These are phyloP conservation scores for Kodamaea suecica DNA, from an alignment of 1,139 yeast genomes.

Conservation along the genomic window DNA sequence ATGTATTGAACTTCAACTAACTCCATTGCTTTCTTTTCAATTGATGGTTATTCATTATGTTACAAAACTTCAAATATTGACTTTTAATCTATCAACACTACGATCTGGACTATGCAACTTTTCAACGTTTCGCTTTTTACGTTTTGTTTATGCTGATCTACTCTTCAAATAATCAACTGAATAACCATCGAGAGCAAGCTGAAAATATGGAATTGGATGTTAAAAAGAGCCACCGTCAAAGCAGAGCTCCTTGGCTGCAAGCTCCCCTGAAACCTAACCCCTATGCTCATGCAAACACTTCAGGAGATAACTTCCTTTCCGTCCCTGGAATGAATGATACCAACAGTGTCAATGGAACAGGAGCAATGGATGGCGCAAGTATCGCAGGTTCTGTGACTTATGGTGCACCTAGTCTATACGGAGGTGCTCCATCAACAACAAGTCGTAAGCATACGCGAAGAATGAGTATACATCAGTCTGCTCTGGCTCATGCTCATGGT, in stretches of 20 bases:
- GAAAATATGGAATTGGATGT: slow-evolving; percentile 15
- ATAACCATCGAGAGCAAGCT: too few relatives aligned
- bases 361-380: background rate
- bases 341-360: background rate
- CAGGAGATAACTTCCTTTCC: slow-evolving; percentile 4
- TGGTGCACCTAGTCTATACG: slow-evolving; percentile 5
- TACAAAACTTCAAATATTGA: too few relatives aligned
- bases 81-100: too few relatives aligned
- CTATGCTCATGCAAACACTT: slow-evolving; percentile 32
- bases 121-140: too few relatives aligned
- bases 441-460: slow-evolving; percentile 32
- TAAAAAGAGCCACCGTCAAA: slow-evolving; percentile 37
- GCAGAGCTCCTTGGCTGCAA: slow-evolving; percentile 46
- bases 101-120: too few relatives aligned
- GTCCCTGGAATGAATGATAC: slow-evolving; percentile 2
- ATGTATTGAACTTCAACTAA: too few relatives aligned
- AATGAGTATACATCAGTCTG: slow-evolving; percentile 45
- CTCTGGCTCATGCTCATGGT: slow-evolving; percentile 35
- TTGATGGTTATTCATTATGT: too few relatives aligned
- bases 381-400: background rate
- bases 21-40: too few relatives aligned
- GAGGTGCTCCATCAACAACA: slow-evolving; percentile 13
- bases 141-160: too few relatives aligned
- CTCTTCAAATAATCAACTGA: background rate
- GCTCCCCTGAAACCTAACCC: slow-evolving; percentile 28